These are phyloP conservation scores for Rhodotorula sp. DNA, from an alignment of 1,284 basidiomycete species.

Conservation along the genomic window DNA sequence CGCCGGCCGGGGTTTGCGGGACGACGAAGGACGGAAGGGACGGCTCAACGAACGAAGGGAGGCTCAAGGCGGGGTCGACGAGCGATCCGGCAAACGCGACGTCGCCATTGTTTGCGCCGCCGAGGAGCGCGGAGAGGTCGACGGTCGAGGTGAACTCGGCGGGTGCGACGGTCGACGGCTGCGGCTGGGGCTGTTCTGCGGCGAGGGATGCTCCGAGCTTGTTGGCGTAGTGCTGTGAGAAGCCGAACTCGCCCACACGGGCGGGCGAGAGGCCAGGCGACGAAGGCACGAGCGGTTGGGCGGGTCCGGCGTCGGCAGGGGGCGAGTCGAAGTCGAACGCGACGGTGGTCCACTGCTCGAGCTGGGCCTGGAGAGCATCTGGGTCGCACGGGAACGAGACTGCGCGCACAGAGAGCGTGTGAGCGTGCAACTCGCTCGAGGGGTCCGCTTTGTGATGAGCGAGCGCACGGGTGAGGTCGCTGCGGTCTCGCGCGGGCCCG, in stretches of 20 bases:
- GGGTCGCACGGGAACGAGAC: conserved; percentile 38
- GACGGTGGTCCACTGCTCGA: conserved; percentile 79
- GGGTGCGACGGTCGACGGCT: background rate
- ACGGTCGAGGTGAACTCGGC: conserved; percentile 16
- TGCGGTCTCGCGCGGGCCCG: conserved; percentile 22
- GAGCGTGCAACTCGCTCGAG: background rate
- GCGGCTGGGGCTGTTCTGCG: background rate
- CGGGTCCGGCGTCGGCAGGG: conserved; percentile 6
- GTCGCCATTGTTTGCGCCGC: background rate
- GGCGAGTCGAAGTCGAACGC: conserved; percentile 73
- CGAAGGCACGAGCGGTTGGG: conserved; percentile 1
- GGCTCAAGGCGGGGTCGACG: conserved; percentile 33
- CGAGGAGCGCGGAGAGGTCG: conserved; percentile 31
- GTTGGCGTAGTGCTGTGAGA: background rate
- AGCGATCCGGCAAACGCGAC: conserved; percentile 13
- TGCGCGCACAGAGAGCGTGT: background rate
- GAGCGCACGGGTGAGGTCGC: conserved; percentile 20
- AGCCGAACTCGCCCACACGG: conserved; percentile 7
- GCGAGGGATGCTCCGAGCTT: background rate
- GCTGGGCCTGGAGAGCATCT: conserved; percentile 66
- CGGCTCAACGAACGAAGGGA: conserved; percentile 14
- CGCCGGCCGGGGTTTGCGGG: background rate
- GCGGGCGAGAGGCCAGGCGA: background rate
- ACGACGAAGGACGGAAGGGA: conserved; percentile 22
- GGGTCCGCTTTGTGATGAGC: background rate